Evolutionary conservation across 768 basidiomycete genomes (phyloP).

Genomic region (Auriscalpium vulgare): DNA sequence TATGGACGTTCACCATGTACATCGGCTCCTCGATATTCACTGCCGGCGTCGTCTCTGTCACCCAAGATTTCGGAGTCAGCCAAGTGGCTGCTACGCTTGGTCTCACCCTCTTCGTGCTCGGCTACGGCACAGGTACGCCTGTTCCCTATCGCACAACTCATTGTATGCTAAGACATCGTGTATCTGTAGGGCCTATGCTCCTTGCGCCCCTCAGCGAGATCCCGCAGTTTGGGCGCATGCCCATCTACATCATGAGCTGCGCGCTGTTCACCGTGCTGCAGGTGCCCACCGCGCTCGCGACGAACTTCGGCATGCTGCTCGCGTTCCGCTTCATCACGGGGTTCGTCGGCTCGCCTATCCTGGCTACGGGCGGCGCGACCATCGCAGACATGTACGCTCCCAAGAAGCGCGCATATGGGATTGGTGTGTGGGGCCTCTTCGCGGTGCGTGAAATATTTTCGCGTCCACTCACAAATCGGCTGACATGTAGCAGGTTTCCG

Average conservation of each 20-base stretch:
- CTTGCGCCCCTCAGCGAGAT: slow-evolving; percentile 24
- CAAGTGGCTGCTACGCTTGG: slow-evolving; percentile 22
- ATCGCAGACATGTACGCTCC: slow-evolving; percentile 17
- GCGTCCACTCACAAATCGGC: not conserved
- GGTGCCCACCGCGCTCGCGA: slow-evolving; percentile 23
- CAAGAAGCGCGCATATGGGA: slow-evolving; percentile 14
- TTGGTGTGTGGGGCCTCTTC: slow-evolving; percentile 20
- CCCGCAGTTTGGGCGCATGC: slow-evolving; percentile 22
- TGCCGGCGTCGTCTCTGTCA: slow-evolving; percentile 19
- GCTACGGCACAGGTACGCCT: slow-evolving; percentile 15
- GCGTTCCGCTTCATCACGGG: slow-evolving; percentile 20
- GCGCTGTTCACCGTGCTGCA: slow-evolving; percentile 24
- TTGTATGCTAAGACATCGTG: not conserved
- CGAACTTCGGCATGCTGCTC: slow-evolving; percentile 21
- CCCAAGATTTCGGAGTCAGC: slow-evolving; percentile 19
- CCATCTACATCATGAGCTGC: slow-evolving; percentile 23
- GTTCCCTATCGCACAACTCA: not conserved
- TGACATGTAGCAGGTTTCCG: not conserved
- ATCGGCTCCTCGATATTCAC: slow-evolving; percentile 26
- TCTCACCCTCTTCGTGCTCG: slow-evolving; percentile 19
- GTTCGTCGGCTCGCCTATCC: slow-evolving; percentile 18
- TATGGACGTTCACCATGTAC: slow-evolving; percentile 26
- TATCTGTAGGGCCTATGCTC: slow-evolving; percentile 2
- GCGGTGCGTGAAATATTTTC: slow-evolving; percentile 14
- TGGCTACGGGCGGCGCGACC: slow-evolving; percentile 22